Percentiles rank a stretch among this genome's conserved stretches.
Evolutionary conservation across 371 early-diverging fungal species (phyloP).

Genomic region (Mucor irregularis): DNA sequence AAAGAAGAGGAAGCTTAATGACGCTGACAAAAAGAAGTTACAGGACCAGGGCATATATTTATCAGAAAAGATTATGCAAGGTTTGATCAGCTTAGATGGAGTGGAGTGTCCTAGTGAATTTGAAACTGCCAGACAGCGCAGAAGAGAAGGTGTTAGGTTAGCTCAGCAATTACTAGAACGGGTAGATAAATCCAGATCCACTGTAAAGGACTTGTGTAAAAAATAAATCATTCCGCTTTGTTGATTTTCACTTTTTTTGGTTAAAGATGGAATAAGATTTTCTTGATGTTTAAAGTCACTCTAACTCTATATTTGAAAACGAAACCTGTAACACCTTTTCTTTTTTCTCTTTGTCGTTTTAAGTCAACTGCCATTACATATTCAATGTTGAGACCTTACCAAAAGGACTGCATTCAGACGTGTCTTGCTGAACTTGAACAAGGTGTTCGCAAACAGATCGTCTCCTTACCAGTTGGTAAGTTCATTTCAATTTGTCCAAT

Average conservation of each 20-base stretch:
- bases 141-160: slow-evolving; percentile 58
- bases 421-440: slow-evolving; percentile 49
- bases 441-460: slow-evolving; percentile 72
- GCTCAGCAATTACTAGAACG: slow-evolving; percentile 52
- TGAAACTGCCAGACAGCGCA: slow-evolving; percentile 58
- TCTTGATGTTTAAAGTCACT: neutral
- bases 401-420: slow-evolving; percentile 77
- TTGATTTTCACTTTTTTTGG: neutral
- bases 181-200: slow-evolving; percentile 46
- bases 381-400: slow-evolving; percentile 65
- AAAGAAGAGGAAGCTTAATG: slow-evolving; percentile 10
- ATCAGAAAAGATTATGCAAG: slow-evolving; percentile 60
- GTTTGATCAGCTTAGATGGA: slow-evolving; percentile 54
- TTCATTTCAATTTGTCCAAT: neutral
- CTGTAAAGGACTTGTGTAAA: slow-evolving; percentile 9
- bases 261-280: no score
- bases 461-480: slow-evolving; percentile 79
- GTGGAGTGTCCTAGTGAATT: slow-evolving; percentile 57
- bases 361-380: slow-evolving; percentile 5
- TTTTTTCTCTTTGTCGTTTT: neutral
- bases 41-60: slow-evolving; percentile 49
- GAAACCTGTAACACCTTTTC: neutral
- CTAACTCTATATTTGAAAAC: neutral
- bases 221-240: neutral
- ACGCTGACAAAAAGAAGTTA: slow-evolving; percentile 33